These are phyloP conservation scores for Lentinula aciculospora DNA, from an alignment of 768 basidiomycete species.

Conservation along the genomic window DNA sequence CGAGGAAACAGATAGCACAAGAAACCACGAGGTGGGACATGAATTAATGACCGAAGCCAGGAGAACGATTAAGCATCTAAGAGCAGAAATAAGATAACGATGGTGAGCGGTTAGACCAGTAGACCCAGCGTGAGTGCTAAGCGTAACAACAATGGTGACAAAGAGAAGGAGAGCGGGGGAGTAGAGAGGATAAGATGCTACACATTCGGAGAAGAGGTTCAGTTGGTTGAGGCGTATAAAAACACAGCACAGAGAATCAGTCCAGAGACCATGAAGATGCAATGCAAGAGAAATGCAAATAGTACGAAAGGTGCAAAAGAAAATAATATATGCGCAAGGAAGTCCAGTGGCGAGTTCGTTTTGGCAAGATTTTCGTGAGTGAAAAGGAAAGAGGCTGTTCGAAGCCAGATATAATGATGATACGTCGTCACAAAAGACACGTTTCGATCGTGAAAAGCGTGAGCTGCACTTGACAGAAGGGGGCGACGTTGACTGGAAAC, in stretches of 20 bases:
- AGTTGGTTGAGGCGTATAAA: conserved; percentile 1
- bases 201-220: neutral
- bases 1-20: neutral
- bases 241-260: conserved; percentile 2
- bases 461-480: neutral
- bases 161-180: neutral
- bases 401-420: neutral
- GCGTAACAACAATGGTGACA: neutral
- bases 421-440: neutral
- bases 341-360: neutral
- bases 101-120: conserved; percentile 2
- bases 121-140: conserved; percentile 1
- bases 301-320: conserved; percentile 6
- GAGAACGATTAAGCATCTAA: conserved; percentile 3
- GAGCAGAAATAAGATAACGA: neutral
- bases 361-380: neutral
- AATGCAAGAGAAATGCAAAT: conserved; percentile 3
- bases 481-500: neutral
- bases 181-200: neutral
- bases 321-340: conserved; percentile 8
- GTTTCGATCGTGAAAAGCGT: conserved; percentile 5
- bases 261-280: neutral
- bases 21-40: neutral
- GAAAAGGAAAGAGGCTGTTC: neutral
- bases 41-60: neutral